These are phyloP conservation scores for Sarocladium kiliense DNA, from an alignment of 2,329 filamentous ascomycete species.

Conservation along the genomic window DNA sequence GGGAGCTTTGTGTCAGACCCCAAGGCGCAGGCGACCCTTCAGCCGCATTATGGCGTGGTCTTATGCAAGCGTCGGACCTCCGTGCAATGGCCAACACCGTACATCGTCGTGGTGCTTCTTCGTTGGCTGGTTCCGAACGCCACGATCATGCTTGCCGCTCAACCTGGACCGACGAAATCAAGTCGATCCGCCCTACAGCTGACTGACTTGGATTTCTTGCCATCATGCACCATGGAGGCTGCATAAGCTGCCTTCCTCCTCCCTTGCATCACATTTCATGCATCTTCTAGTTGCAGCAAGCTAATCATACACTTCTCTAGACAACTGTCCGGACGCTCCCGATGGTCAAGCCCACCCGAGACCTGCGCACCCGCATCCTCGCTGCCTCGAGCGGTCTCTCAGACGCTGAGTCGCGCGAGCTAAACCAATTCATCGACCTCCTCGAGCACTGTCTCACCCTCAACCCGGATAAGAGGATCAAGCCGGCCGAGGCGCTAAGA, in stretches of 20 bases:
- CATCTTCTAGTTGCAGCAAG: background rate
- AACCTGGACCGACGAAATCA: too few species aligned
- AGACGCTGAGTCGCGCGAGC: conserved; percentile 68
- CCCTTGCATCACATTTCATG: too few species aligned
- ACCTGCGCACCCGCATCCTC: conserved; percentile 75
- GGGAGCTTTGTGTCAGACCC: too few species aligned
- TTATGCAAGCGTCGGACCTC: background rate
- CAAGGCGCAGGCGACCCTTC: conserved; percentile 6
- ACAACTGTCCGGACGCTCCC: conserved; percentile 62
- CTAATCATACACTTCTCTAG: conserved; percentile 30
- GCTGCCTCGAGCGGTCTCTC: conserved; percentile 64
- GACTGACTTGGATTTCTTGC: too few species aligned
- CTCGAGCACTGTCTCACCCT: conserved; percentile 82
- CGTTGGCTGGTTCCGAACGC: background rate
- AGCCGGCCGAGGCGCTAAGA: conserved; percentile 76
- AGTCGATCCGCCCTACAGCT: too few species aligned
- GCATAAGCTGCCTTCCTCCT: too few species aligned
- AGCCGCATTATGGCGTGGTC: background rate
- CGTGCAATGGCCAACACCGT: background rate
- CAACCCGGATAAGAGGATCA: conserved; percentile 89
- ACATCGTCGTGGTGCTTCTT: background rate
- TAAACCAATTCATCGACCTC: conserved; percentile 80
- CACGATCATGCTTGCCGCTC: background rate
- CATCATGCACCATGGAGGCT: too few species aligned
- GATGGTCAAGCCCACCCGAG: conserved; percentile 70